Conservation (phyloP, 2,329 filamentous ascomycete genomes). For the Aspergillus melleus region DNA sequence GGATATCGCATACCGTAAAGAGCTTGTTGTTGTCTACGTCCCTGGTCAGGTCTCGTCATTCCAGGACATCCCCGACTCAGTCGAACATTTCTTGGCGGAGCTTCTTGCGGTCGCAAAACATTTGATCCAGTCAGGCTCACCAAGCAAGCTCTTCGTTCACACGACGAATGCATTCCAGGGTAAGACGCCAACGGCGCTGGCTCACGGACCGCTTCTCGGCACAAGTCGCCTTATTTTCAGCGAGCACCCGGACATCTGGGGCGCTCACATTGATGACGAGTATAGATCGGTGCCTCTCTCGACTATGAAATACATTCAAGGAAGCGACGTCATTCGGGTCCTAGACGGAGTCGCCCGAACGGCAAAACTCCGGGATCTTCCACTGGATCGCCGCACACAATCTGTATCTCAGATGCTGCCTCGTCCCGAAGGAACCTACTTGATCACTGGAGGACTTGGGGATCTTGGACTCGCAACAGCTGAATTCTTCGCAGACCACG, state of each 20-base stretch:
- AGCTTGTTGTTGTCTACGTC: slow-evolving; percentile 10
- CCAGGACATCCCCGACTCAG: neutral
- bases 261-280: slow-evolving; percentile 42
- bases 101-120: slow-evolving; percentile 7
- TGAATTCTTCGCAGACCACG: slow-evolving; percentile 41
- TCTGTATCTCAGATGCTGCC: neutral
- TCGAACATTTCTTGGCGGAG: neutral
- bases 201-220: slow-evolving; percentile 38
- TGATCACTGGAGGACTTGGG: slow-evolving; percentile 46
- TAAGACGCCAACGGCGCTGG: slow-evolving; percentile 30
- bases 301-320: slow-evolving; percentile 42
- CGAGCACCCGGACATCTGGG: slow-evolving; percentile 40
- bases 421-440: slow-evolving; percentile 38
- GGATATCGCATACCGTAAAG: neutral
- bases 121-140: slow-evolving; percentile 14
- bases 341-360: slow-evolving; percentile 39
- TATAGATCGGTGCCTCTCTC: slow-evolving; percentile 23
- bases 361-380: slow-evolving; percentile 28
- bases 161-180: slow-evolving; percentile 27
- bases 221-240: slow-evolving; percentile 40
- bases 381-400: neutral
- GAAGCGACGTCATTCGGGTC: slow-evolving; percentile 40
- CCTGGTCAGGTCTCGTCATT: slow-evolving; percentile 2
- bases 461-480: slow-evolving; percentile 42
- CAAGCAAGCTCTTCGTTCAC: slow-evolving; percentile 16